phyloP scores from a whole-genome alignment of 352 stramenopile genomes.

The Pythium utonaiense region DNA sequence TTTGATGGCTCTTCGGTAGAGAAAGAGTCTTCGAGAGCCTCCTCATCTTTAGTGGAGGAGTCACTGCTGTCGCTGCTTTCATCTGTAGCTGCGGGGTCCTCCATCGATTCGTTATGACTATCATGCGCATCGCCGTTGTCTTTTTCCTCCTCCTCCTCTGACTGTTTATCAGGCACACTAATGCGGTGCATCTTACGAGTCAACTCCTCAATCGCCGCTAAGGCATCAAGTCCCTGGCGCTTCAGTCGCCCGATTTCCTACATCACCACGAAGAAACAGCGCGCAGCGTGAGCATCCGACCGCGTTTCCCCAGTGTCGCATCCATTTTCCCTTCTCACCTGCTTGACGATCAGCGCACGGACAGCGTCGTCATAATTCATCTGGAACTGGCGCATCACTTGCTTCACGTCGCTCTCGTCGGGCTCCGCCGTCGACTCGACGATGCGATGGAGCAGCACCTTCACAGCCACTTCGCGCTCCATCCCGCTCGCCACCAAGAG shows the following conservation, averaged over 20 bases:
- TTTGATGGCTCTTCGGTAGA: not conserved
- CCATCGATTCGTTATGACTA: slow-evolving; percentile 5
- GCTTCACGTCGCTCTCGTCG: slow-evolving; percentile 54
- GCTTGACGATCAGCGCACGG: slow-evolving; percentile 82
- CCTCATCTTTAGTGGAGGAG: not conserved
- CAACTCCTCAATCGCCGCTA: slow-evolving; percentile 81
- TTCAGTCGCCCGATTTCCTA: slow-evolving; percentile 77
- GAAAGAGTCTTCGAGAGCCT: not conserved
- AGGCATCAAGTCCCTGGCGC: slow-evolving; percentile 69
- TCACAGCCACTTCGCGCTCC: slow-evolving; percentile 68
- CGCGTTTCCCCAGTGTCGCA: no score
- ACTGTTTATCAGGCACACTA: slow-evolving; percentile 1
- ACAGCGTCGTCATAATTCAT: slow-evolving; percentile 86
- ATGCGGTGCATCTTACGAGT: slow-evolving; percentile 77
- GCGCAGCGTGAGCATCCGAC: not conserved
- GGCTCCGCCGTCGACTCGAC: slow-evolving; percentile 63
- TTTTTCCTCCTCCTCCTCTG: slow-evolving; percentile 18
- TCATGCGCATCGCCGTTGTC: not conserved
- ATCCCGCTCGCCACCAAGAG: slow-evolving; percentile 48
- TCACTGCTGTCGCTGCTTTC: slow-evolving; percentile 8
- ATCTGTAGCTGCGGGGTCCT: not conserved
- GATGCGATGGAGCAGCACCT: slow-evolving; percentile 70
- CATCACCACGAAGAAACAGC: not conserved
- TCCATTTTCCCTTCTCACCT: no score
- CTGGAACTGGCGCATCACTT: slow-evolving; percentile 83